phyloP scores from a whole-genome alignment of 164 flowering plant genomes.

The Santalum album region DNA sequence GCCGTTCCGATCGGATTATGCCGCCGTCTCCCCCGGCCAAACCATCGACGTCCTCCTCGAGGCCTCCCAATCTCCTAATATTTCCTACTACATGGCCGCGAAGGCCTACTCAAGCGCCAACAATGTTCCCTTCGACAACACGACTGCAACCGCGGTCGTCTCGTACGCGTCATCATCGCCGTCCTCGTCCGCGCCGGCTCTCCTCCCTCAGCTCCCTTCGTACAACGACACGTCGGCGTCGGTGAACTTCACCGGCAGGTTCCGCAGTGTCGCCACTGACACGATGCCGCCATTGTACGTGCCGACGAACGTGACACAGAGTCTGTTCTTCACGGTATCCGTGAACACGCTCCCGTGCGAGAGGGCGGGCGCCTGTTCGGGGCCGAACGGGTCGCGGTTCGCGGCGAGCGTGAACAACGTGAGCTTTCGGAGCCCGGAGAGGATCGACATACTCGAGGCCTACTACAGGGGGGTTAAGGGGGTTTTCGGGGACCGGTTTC shows the following conservation, averaged over 20 bases:
- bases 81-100: slow-evolving; percentile 23
- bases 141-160: slow-evolving; percentile 19
- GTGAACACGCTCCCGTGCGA: neutral
- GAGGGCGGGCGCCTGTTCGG: neutral
- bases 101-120: slow-evolving; percentile 12
- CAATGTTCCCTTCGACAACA: slow-evolving; percentile 11
- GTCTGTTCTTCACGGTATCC: neutral
- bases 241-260: neutral
- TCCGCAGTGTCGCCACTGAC: slow-evolving; percentile 15
- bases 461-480: slow-evolving; percentile 9
- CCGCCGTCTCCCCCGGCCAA: slow-evolving; percentile 21
- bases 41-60: slow-evolving; percentile 21
- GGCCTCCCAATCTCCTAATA: slow-evolving; percentile 12
- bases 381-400: slow-evolving; percentile 1
- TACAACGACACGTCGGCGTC: slow-evolving; percentile 17
- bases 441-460: slow-evolving; percentile 6
- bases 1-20: slow-evolving; percentile 11
- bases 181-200: neutral
- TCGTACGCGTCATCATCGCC: neutral
- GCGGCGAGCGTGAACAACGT: slow-evolving; percentile 8
- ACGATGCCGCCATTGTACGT: slow-evolving; percentile 23
- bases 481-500: slow-evolving; percentile 7
- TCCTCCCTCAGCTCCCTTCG: slow-evolving; percentile 15
- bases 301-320: slow-evolving; percentile 14
- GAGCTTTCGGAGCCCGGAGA: neutral